These are phyloP conservation scores for Puccinia coronata DNA, from an alignment of 1,284 basidiomycete species.

Conservation along the genomic window DNA sequence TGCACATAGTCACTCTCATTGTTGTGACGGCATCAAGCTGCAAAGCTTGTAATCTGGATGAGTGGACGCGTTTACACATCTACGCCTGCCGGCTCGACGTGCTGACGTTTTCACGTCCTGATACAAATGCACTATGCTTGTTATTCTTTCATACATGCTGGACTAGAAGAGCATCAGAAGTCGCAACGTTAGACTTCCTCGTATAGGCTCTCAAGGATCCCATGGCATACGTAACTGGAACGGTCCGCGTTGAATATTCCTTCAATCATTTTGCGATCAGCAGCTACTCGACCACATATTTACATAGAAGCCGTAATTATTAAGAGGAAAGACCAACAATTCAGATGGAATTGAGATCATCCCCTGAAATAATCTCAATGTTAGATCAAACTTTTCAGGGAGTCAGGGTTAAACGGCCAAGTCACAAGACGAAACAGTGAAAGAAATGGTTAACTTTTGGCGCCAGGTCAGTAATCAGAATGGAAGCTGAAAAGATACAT, in stretches of 20 bases:
- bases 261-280: neutral
- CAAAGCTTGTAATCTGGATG: conserved; percentile 5
- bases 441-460: too few species aligned
- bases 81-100: neutral
- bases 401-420: too few species aligned
- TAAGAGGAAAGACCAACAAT: too few species aligned
- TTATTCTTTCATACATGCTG: neutral
- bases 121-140: neutral
- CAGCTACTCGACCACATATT: too few species aligned
- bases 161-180: neutral
- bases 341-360: too few species aligned
- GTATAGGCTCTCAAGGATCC: neutral
- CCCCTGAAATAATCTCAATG: too few species aligned
- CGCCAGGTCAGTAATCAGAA: too few species aligned
- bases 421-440: too few species aligned
- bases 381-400: too few species aligned
- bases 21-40: conserved; percentile 13
- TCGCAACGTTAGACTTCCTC: neutral
- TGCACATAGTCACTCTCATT: neutral
- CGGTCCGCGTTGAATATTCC: neutral
- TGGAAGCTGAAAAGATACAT: too few species aligned
- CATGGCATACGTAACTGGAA: neutral
- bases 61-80: neutral
- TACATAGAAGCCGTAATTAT: too few species aligned
- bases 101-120: neutral